Percentiles rank a stretch among this genome's conserved stretches.
Conservation (phyloP, 106 monocot genomes). For the Chionographis japonica region DNA sequence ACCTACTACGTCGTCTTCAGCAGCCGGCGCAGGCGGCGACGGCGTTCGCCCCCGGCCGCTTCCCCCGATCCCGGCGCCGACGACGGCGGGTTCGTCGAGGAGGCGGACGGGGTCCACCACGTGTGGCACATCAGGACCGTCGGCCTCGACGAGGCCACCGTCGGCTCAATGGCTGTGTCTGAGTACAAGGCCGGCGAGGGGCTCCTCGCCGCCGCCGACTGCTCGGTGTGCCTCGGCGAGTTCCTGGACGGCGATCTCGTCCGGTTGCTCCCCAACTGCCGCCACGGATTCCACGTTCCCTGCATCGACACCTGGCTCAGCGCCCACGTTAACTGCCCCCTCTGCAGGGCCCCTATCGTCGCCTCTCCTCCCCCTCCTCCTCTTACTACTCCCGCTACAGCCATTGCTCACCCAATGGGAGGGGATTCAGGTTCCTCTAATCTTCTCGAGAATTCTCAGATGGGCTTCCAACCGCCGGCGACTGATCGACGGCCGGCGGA, state of each 20-base stretch:
- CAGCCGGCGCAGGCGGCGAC: neutral
- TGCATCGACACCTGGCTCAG: slow-evolving; percentile 54
- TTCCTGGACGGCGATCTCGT: slow-evolving; percentile 35
- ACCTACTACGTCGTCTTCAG: slow-evolving; percentile 1
- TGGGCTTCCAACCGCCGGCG: neutral
- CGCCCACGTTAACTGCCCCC: slow-evolving; percentile 46
- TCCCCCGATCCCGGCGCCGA: no score
- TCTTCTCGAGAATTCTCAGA: neutral
- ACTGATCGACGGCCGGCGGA: no score
- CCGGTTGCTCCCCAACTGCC: slow-evolving; percentile 42
- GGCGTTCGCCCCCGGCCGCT: neutral
- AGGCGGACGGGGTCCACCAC: slow-evolving; percentile 22
- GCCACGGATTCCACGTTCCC: slow-evolving; percentile 41
- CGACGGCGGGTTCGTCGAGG: neutral
- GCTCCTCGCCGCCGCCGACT: slow-evolving; percentile 18
- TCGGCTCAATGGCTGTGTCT: slow-evolving; percentile 27
- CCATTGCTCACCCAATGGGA: neutral
- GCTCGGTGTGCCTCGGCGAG: slow-evolving; percentile 41
- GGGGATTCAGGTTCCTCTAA: neutral
- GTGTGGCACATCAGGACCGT: slow-evolving; percentile 45
- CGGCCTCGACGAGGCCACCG: slow-evolving; percentile 43
- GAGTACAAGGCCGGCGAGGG: slow-evolving; percentile 19
- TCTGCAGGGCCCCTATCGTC: slow-evolving; percentile 43
- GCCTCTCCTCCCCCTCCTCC: slow-evolving; percentile 5
- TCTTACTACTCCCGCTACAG: neutral